Evolutionary conservation across 225 moss, liverwort and hornwort species (phyloP), one percentile per base, ranked within the genome.

Genomic region (Polytrichum formosum): DNA sequence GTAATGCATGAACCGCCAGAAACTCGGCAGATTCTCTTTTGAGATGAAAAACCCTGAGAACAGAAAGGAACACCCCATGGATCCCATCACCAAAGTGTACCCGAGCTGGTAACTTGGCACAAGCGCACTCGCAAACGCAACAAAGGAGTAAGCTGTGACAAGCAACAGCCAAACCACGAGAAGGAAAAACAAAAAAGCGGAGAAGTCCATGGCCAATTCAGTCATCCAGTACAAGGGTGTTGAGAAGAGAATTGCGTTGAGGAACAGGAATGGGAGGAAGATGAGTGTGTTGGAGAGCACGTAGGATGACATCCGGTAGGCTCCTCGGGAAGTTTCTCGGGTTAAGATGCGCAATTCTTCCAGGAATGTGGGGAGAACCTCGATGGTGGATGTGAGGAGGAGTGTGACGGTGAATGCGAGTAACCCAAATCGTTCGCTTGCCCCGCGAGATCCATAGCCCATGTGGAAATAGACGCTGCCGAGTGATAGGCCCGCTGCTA

Each of bases 11-110:
- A 78, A 85, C 4, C 85, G 59, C 88, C 88, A 89, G 68, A 80
- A 89, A 22, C 76, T 76, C 21, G 88, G 88, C 22, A 88, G 75
- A 64, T 59, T 28, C 19, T 56, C 30, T 29, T 54, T 72, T 25
- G 74, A 78, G 63, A 88, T 84, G 80, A 89, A 89, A 66, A 83
- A 89, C 20, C 88, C 88, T 0, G 82, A 83, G 69, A 89, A 89
- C 67, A 89, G 85, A 74, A 85, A 83, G 68, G 37, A 74, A 23
- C 26, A 26, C 1, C 74, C 66, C 66, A 74, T 56, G 18, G 16
- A 21, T 1, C 66, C 72, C 63, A 64, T 60, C 37, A 67, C 28
- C 28, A 67, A 8, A 56, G 25, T 33, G 54, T 74, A 59, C 17
- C 56, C 74, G 18, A 67, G 23, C 59, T 33, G 28, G 37, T 58